phyloP scores from a whole-genome alignment of 2,329 filamentous ascomycete species.

The Fusarium haematococcum region DNA sequence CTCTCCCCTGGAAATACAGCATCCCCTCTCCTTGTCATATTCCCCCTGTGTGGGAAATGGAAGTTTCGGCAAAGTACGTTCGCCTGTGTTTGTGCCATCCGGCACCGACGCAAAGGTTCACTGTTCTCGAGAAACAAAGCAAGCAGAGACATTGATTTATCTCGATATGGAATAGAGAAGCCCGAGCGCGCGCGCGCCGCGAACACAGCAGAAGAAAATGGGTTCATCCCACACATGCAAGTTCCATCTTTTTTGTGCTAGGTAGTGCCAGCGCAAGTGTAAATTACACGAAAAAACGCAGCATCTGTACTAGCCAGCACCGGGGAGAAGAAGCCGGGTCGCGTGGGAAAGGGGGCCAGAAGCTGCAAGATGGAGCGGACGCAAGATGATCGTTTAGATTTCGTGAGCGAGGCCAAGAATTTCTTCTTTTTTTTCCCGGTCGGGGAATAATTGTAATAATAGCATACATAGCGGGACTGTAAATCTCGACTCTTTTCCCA shows the following conservation, averaged over 20 bases:
- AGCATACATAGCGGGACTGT: constrained; percentile 13
- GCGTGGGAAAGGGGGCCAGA: constrained; percentile 17
- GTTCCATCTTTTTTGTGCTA: neutral
- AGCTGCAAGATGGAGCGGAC: constrained; percentile 27
- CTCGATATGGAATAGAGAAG: constrained; percentile 10
- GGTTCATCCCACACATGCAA: constrained; percentile 10
- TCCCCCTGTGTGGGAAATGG: neutral
- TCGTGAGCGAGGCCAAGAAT: constrained; percentile 16
- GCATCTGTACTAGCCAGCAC: constrained; percentile 26
- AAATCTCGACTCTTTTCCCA: constrained; percentile 32
- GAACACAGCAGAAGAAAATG: constrained; percentile 12
- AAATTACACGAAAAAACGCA: constrained; percentile 2
- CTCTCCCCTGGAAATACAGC: constrained; percentile 9
- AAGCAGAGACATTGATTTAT: constrained; percentile 31
- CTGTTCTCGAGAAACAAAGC: constrained; percentile 9
- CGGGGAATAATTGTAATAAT: constrained; percentile 19
- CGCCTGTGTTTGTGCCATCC: neutral
- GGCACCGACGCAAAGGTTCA: constrained; percentile 10
- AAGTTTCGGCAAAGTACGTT: neutral
- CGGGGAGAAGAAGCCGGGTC: constrained; percentile 34
- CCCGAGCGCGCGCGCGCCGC: neutral
- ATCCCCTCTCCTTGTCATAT: neutral
- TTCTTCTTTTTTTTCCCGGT: constrained; percentile 14
- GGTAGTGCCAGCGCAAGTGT: constrained; percentile 6
- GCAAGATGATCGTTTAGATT: constrained; percentile 16